These are phyloP conservation scores for Arbutus unedo DNA, from an alignment of 148 eudicot genomes.

Conservation along the genomic window DNA sequence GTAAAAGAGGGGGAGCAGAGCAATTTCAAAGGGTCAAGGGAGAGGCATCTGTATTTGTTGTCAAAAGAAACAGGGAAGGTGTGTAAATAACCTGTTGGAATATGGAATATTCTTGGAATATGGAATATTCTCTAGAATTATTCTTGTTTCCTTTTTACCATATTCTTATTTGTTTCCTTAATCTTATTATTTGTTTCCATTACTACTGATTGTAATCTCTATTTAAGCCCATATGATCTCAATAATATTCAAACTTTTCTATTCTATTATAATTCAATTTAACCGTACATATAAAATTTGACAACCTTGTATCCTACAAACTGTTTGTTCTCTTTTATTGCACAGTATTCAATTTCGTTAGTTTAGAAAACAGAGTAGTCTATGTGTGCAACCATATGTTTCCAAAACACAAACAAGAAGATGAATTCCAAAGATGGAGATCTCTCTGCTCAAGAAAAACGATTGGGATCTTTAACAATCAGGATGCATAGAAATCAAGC, in stretches of 20 bases:
- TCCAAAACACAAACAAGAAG: background rate
- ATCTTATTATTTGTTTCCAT: no score
- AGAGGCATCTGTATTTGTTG: background rate
- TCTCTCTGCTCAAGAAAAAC: background rate
- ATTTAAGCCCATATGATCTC: no score
- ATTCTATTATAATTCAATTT: no score
- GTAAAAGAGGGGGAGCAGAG: background rate
- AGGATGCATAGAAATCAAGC: conserved; percentile 10
- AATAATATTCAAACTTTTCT: no score
- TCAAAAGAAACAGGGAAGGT: background rate
- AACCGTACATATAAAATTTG: background rate
- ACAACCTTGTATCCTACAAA: background rate
- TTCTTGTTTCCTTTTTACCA: no score
- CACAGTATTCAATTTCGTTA: background rate
- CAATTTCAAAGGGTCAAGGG: background rate
- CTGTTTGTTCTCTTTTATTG: background rate
- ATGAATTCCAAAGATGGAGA: background rate
- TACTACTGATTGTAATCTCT: no score
- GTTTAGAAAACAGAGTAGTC: background rate
- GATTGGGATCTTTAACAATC: background rate
- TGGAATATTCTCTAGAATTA: no score
- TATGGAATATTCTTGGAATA: no score
- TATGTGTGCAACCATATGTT: background rate
- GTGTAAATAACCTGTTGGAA: background rate
- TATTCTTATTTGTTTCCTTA: no score